These are phyloP conservation scores for Botrytis paeoniae DNA, from an alignment of 2,329 filamentous ascomycete genomes.

Conservation along the genomic window DNA sequence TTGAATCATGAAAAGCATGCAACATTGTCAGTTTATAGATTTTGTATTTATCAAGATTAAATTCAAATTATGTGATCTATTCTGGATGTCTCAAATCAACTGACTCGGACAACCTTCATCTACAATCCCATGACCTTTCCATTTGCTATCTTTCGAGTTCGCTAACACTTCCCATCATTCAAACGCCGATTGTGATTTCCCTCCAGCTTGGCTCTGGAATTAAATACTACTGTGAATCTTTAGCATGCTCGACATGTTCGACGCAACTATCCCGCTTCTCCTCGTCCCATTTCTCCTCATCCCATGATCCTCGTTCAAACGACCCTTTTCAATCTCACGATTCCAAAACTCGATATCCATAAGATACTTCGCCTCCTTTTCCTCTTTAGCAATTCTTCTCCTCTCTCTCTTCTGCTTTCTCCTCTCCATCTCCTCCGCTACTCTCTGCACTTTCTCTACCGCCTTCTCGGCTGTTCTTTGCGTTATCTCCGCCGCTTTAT, in stretches of 20 bases:
- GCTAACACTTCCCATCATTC: not conserved
- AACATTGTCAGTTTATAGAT: not conserved
- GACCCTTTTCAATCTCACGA: too few species aligned
- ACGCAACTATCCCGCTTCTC: not conserved
- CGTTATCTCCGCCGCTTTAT: too few species aligned
- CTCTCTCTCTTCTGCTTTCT: too few species aligned
- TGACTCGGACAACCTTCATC: not conserved
- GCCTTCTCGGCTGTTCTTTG: too few species aligned
- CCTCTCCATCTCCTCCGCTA: too few species aligned
- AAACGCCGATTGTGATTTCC: not conserved
- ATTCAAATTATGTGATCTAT: not conserved
- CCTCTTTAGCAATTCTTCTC: too few species aligned
- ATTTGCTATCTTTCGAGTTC: not conserved
- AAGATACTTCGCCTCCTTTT: too few species aligned
- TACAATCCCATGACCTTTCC: not conserved
- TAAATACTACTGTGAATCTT: not conserved
- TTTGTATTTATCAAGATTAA: not conserved
- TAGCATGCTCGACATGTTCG: not conserved
- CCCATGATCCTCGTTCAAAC: too few species aligned
- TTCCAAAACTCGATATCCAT: too few species aligned
- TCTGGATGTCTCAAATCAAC: not conserved
- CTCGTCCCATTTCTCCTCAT: not conserved
- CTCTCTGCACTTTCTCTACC: too few species aligned
- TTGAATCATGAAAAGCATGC: not conserved
- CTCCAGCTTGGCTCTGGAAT: not conserved